Evolutionary conservation across 2,329 filamentous ascomycete genomes (phyloP).

Genomic region (Pyrenophora teres): DNA sequence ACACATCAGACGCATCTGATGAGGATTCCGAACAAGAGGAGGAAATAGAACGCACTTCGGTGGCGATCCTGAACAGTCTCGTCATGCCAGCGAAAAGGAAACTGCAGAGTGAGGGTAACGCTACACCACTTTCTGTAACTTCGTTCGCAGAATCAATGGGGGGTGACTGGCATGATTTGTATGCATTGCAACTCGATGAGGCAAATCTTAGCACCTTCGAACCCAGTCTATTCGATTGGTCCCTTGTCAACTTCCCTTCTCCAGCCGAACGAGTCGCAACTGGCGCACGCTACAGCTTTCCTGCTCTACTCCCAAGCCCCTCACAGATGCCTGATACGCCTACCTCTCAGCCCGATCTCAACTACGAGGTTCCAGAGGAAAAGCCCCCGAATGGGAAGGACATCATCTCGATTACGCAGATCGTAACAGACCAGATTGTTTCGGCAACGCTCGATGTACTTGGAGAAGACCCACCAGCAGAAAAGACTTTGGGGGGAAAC

Average conservation of each 20-base stretch:
- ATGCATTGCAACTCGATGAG: conserved; percentile 38
- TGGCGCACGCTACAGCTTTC: conserved; percentile 34
- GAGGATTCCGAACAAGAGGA: conserved; percentile 32
- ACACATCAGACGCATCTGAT: conserved; percentile 29
- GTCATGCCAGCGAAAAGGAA: conserved; percentile 39
- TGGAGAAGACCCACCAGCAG: conserved; percentile 19
- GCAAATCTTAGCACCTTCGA: conserved; percentile 35
- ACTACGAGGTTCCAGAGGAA: conserved; percentile 34
- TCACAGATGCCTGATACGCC: conserved; percentile 41
- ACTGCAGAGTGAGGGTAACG: conserved; percentile 42
- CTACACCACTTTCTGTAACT: conserved; percentile 42
- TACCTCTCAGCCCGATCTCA: conserved; percentile 39
- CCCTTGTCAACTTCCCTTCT: conserved; percentile 36
- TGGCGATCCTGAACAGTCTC: conserved; percentile 23
- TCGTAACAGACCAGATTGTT: conserved; percentile 72
- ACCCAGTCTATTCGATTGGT: conserved; percentile 45
- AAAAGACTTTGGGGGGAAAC: background rate
- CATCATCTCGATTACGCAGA: conserved; percentile 69
- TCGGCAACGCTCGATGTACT: conserved; percentile 53
- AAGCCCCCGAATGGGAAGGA: conserved; percentile 58
- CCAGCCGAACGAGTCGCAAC: conserved; percentile 27
- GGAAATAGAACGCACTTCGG: conserved; percentile 11
- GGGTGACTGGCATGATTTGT: conserved; percentile 32
- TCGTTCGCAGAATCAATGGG: conserved; percentile 44
- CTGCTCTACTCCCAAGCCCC: conserved; percentile 30